Evolutionary conservation across 768 basidiomycete genomes (phyloP), one percentile per base, ranked within the genome.

Genomic region (Collybiopsis luxurians): DNA sequence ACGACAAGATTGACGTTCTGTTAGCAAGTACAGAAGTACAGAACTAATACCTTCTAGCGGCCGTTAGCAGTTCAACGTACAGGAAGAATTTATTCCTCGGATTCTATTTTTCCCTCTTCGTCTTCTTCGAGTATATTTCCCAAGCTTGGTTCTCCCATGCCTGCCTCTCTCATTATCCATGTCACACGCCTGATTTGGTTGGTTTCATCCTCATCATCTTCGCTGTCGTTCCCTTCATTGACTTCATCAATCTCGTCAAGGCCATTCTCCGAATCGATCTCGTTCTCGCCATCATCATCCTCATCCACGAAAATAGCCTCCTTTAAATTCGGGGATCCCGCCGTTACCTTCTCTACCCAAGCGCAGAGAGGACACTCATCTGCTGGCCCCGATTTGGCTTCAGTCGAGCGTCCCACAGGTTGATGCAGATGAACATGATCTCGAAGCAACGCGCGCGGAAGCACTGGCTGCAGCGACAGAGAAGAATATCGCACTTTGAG

Each of bases 121-220:
- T 63, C 61, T 36, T 66, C 69, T 24, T 65, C 64, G 53, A 68
- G 63, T 53, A 65, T 67, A 34, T 34, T 34, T 34, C 31, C 31
- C 31, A 34, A 34, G 31, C 31, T 34, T 5, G 31, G 13, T 13
- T 34, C 31, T 34, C 31, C 31, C 5, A 34, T 13, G 31, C 31
- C 31, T 13, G 13, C 31, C 31, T 34, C 6, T 17, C 34, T 51
- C 50, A 36, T 39, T 21, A 15, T 26, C 31, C 10, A 34, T 15
- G 21, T 51, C 34, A 24, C 50, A 34, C 31, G 31, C 13, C 13
- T 13, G 6, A 34, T 19, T 34, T 51, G 34, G 11, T 17, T 17
- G 17, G 4, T n/a, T 15, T 42, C 40, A 6, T 13, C 50, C 6
- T 40, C 50, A 1, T 51, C 36, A 23, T 24, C 34, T 2, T 39